Evolutionary conservation across 2,329 filamentous ascomycete genomes (phyloP).

Genomic region (Parascedosporium putredinis): DNA sequence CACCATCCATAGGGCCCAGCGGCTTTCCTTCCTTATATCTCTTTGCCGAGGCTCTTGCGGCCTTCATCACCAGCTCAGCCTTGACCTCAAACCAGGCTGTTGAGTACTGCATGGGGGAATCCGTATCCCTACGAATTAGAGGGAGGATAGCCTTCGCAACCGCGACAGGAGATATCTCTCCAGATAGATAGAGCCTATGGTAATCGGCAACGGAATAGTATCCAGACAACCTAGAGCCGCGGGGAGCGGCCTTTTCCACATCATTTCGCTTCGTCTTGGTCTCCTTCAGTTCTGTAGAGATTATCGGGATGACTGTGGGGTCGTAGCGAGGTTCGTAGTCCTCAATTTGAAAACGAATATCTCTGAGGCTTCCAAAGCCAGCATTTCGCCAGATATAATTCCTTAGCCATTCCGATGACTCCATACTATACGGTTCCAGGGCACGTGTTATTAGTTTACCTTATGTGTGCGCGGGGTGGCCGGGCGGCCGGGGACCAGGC

Average conservation of each 20-base stretch:
- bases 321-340: slow-evolving; percentile 37
- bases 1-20: slow-evolving; percentile 57
- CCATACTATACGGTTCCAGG: too few species aligned
- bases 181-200: slow-evolving; percentile 31
- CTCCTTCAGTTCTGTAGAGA: slow-evolving; percentile 27
- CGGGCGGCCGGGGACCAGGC: too few species aligned
- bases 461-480: too few species aligned
- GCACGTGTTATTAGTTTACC: background rate
- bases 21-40: slow-evolving; percentile 43
- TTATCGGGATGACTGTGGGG: slow-evolving; percentile 31
- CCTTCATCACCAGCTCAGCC: slow-evolving; percentile 27
- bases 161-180: slow-evolving; percentile 33
- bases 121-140: slow-evolving; percentile 29
- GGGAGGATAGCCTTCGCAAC: slow-evolving; percentile 35
- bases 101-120: slow-evolving; percentile 27
- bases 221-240: slow-evolving; percentile 4
- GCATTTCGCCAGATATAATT: slow-evolving; percentile 51
- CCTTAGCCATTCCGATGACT: slow-evolving; percentile 42
- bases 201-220: slow-evolving; percentile 33
- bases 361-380: slow-evolving; percentile 48
- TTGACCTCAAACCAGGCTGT: slow-evolving; percentile 34
- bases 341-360: slow-evolving; percentile 39
- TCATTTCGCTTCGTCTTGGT: slow-evolving; percentile 1
- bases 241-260: background rate
- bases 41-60: slow-evolving; percentile 32